Evolutionary conservation across 2,329 filamentous ascomycete species (phyloP).

Genomic region (Gnomoniopsis smithogilvyi): DNA sequence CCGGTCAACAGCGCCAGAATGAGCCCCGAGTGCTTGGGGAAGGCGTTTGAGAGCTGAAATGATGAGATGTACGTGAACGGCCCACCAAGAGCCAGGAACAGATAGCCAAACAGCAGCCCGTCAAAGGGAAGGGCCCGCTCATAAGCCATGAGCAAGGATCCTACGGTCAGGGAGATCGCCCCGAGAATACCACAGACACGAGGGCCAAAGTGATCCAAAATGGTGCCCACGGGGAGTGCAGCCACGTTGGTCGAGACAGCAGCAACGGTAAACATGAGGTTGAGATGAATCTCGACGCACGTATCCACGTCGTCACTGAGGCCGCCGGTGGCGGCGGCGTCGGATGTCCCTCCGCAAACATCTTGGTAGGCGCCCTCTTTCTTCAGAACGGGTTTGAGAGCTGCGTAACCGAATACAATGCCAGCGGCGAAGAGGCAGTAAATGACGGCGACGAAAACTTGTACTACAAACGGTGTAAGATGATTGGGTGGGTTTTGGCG

Average conservation of each 20-base stretch:
- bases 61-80: conserved; percentile 80
- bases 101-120: conserved; percentile 69
- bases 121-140: conserved; percentile 66
- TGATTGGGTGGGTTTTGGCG: not conserved
- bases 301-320: conserved; percentile 29
- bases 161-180: conserved; percentile 63
- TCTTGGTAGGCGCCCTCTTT: conserved; percentile 68
- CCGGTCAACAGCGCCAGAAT: conserved; percentile 78
- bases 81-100: conserved; percentile 74
- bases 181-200: conserved; percentile 71
- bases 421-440: conserved; percentile 64
- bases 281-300: conserved; percentile 63
- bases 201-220: conserved; percentile 80
- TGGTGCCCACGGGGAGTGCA: conserved; percentile 79
- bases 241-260: conserved; percentile 86
- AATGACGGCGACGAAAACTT: conserved; percentile 34
- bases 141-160: conserved; percentile 71
- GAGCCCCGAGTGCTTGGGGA: conserved; percentile 72
- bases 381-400: conserved; percentile 77
- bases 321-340: conserved; percentile 21
- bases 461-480: conserved; percentile 26
- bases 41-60: conserved; percentile 82
- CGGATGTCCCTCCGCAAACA: conserved; percentile 41
- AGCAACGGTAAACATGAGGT: conserved; percentile 90
- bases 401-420: conserved; percentile 80